Conservation (phyloP, 768 basidiomycete species). For the Termitomyces titanicus region DNA sequence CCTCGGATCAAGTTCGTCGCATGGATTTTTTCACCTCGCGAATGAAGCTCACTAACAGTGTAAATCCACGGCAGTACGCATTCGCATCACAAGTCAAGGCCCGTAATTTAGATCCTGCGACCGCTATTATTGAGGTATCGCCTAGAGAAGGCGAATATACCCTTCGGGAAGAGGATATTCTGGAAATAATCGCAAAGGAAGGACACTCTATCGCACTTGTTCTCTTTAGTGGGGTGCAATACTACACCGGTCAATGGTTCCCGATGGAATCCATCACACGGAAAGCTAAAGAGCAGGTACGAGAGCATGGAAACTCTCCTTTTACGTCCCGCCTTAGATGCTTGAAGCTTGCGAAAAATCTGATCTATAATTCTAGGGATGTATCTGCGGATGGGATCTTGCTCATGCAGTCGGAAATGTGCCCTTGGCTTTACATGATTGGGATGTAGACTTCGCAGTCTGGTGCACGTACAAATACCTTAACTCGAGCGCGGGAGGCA, state of each 20-base stretch:
- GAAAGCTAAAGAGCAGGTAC: slow-evolving; percentile 80
- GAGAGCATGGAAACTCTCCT: slow-evolving; percentile 7
- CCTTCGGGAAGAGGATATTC: slow-evolving; percentile 87
- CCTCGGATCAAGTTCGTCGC: slow-evolving; percentile 84
- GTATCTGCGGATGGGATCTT: slow-evolving; percentile 93
- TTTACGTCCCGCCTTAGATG: slow-evolving; percentile 14
- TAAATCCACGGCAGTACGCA: slow-evolving; percentile 66
- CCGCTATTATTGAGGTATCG: slow-evolving; percentile 71
- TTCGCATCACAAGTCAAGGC: slow-evolving; percentile 86
- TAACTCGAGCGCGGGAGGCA: slow-evolving; percentile 95
- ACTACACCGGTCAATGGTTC: slow-evolving; percentile 96
- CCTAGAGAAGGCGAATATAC: slow-evolving; percentile 83
- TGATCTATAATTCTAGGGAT: slow-evolving; percentile 56
- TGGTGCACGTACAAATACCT: slow-evolving; percentile 99
- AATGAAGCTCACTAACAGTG: slow-evolving; percentile 12
- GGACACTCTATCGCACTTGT: slow-evolving; percentile 83
- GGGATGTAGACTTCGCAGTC: slow-evolving; percentile 95
- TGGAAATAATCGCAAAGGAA: slow-evolving; percentile 67
- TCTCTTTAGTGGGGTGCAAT: slow-evolving; percentile 91
- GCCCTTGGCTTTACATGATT: slow-evolving; percentile 82
- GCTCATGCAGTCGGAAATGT: slow-evolving; percentile 97
- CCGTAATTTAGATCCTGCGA: slow-evolving; percentile 72
- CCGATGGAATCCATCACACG: slow-evolving; percentile 81
- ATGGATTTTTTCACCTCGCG: slow-evolving; percentile 10
- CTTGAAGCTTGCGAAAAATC: slow-evolving; percentile 7